Conservation (phyloP, 176 grass and related monocot genomes). For the Otatea glauca region DNA sequence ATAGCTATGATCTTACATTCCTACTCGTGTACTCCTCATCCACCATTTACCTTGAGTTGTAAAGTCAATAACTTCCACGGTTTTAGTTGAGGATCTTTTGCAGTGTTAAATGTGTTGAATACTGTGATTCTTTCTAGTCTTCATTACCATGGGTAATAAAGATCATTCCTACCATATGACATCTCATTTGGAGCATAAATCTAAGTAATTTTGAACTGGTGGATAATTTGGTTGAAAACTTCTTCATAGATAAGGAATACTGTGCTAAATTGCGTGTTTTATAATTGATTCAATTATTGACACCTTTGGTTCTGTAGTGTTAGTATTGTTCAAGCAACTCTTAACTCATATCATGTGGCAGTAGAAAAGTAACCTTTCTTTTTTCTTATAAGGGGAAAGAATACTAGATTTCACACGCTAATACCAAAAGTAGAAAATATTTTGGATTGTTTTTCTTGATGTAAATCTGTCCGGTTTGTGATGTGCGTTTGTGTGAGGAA, state of each 20-base stretch:
- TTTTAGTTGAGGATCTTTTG: not conserved
- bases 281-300: not conserved
- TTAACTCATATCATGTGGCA: not conserved
- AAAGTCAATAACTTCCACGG: not conserved
- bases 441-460: slow-evolving; percentile 12
- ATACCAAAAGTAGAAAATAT: not conserved
- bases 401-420: not conserved
- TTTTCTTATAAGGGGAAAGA: not conserved
- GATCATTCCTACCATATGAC: not conserved
- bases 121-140: not conserved
- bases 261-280: slow-evolving; percentile 15
- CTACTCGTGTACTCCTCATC: not conserved
- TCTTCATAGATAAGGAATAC: not conserved
- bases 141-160: not conserved
- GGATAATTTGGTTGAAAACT: not conserved
- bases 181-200: not conserved
- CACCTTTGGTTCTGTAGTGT: not conserved
- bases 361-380: slow-evolving; percentile 1
- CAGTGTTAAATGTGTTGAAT: not conserved
- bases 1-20: not conserved
- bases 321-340: not conserved
- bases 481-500: not conserved
- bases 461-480: slow-evolving; percentile 7
- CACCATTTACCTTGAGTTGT: not conserved
- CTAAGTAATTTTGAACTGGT: not conserved